These are phyloP conservation scores for Ogataea henricii DNA, from an alignment of 805 yeast species.

Conservation along the genomic window DNA sequence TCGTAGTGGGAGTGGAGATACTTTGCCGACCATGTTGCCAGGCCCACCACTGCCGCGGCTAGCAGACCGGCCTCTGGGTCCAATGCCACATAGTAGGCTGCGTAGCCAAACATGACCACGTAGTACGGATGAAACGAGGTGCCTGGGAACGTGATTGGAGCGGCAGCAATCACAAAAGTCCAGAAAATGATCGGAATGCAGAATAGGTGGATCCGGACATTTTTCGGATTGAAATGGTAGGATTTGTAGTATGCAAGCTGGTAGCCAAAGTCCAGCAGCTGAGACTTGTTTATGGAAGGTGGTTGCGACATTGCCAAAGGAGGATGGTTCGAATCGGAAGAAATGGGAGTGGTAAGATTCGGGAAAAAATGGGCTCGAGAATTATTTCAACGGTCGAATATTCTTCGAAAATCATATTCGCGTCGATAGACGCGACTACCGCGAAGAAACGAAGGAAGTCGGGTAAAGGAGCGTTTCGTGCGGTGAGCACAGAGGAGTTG, in stretches of 20 bases:
- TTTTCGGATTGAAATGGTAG: conserved; percentile 40
- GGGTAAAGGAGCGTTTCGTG: too few species aligned
- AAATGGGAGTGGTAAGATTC: background rate
- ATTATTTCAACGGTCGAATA: too few species aligned
- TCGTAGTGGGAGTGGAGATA: conserved; percentile 18
- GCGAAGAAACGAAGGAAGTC: too few species aligned
- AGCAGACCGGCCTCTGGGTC: conserved; percentile 54
- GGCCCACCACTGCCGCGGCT: conserved; percentile 39
- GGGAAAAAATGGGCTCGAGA: too few species aligned
- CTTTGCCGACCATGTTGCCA: conserved; percentile 20
- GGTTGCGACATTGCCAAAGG: background rate
- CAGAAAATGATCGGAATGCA: conserved; percentile 80
- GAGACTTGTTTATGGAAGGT: conserved; percentile 15
- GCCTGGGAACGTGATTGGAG: conserved; percentile 17
- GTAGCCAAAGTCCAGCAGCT: conserved; percentile 40
- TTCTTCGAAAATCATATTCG: too few species aligned
- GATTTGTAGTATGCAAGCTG: conserved; percentile 63
- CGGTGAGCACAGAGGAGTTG: too few species aligned
- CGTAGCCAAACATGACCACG: conserved; percentile 47
- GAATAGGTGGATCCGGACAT: conserved; percentile 73
- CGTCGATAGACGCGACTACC: too few species aligned
- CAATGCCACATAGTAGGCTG: conserved; percentile 58
- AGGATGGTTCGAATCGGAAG: background rate
- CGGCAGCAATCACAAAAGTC: conserved; percentile 46
- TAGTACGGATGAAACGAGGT: conserved; percentile 47